Evolutionary conservation across 495 filamentous ascomycete genomes (phyloP).

Genomic region (Xanthoparmelia taractica): DNA sequence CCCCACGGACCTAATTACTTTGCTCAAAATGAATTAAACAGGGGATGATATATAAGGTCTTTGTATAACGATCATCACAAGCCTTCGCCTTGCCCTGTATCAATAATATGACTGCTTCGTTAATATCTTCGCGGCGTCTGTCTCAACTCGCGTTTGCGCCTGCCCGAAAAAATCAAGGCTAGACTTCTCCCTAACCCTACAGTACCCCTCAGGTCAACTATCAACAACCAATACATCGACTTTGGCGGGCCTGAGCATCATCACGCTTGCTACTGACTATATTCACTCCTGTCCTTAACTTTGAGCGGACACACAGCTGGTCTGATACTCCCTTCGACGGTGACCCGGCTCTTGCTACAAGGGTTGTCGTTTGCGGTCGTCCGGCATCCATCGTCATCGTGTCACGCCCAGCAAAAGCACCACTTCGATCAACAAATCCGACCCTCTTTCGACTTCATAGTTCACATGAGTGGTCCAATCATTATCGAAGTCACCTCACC

Average conservation of each 20-base stretch:
- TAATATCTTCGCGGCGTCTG: conserved; percentile 1
- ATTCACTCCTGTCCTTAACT: neutral
- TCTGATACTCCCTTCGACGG: neutral
- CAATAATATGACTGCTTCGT: neutral
- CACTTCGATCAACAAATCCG: neutral
- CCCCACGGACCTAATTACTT: neutral
- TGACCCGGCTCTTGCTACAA: neutral
- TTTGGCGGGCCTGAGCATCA: neutral
- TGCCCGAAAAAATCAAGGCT: conserved; percentile 14
- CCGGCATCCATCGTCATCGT: conserved; percentile 8
- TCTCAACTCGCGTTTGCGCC: conserved; percentile 13
- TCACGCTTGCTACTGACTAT: neutral
- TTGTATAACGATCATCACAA: neutral
- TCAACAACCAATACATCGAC: conserved; percentile 6
- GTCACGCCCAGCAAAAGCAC: neutral
- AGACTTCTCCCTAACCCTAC: conserved; percentile 18
- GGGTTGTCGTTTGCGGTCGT: conserved; percentile 3
- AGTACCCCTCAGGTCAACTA: conserved; percentile 17
- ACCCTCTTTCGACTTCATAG: conserved; percentile 25
- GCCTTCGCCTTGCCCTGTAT: neutral
- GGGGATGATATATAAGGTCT: neutral
- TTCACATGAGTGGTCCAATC: conserved; percentile 28
- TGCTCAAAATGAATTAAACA: too few species aligned
- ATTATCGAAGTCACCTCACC: conserved; percentile 33
- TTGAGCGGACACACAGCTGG: neutral